Percentiles rank a stretch among this genome's conserved stretches.
Conservation (phyloP, 305 asterid genomes). For the Rubia balearica region DNA sequence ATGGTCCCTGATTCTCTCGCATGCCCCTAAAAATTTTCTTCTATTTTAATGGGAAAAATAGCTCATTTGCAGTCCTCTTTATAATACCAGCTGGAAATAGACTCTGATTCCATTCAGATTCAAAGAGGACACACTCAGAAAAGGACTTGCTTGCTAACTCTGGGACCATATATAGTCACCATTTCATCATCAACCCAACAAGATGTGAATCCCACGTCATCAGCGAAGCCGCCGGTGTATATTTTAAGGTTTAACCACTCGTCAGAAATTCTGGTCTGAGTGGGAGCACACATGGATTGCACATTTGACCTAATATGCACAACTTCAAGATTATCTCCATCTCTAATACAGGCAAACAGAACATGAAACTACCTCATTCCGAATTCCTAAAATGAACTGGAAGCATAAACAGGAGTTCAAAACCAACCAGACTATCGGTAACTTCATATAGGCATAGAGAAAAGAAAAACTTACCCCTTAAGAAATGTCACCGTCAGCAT, state of each 20-base stretch:
- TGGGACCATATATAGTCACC: background rate
- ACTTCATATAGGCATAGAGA: background rate
- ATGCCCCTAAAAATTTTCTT: background rate
- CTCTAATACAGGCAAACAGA: background rate
- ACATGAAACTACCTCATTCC: no score
- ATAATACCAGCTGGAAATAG: background rate
- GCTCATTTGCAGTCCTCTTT: background rate
- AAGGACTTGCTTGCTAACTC: background rate
- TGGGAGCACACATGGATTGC: background rate
- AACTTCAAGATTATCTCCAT: background rate
- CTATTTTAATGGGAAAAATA: background rate
- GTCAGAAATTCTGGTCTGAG: background rate
- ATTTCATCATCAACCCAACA: background rate
- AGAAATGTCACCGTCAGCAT: background rate
- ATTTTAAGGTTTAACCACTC: background rate
- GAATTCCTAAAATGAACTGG: no score
- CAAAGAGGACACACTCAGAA: background rate
- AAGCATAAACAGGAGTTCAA: no score
- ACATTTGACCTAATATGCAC: background rate
- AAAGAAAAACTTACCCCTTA: background rate
- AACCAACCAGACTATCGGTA: no score
- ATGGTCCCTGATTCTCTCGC: background rate
- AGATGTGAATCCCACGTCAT: background rate
- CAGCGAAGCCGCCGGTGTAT: background rate
- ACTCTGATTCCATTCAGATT: background rate